These are phyloP conservation scores for Rhododendron kiyosumense DNA, from an alignment of 148 eudicot genomes.

Conservation along the genomic window DNA sequence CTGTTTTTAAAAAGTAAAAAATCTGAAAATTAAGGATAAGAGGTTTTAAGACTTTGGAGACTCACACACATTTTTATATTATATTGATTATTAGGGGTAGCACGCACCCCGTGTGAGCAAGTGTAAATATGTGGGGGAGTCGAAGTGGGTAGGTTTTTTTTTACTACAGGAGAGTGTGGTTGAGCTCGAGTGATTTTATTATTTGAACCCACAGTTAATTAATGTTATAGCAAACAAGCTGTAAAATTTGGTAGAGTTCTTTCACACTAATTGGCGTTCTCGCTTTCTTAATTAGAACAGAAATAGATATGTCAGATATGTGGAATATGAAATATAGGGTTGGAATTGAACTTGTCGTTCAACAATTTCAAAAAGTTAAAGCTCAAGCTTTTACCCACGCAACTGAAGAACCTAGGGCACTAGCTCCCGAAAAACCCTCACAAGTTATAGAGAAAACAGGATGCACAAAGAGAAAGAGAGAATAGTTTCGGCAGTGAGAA, in stretches of 20 bases:
- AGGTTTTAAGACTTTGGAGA: too few species aligned
- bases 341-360: slow-evolving; percentile 21
- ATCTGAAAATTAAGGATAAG: too few species aligned
- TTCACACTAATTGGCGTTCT: background rate
- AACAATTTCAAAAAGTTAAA: slow-evolving; percentile 38
- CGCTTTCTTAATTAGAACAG: background rate
- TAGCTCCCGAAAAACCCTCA: background rate
- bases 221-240: background rate
- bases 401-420: slow-evolving; percentile 31
- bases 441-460: background rate
- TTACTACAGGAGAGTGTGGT: background rate
- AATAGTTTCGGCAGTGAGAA: background rate
- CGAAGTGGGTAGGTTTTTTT: background rate
- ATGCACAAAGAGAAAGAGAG: background rate
- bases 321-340: too few species aligned
- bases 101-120: too few species aligned
- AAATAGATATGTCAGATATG: too few species aligned
- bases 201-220: too few species aligned
- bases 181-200: background rate
- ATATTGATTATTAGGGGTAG: background rate
- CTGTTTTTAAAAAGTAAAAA: too few species aligned
- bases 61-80: too few species aligned
- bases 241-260: too few species aligned
- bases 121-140: background rate
- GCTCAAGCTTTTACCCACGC: slow-evolving; percentile 38